Conservation (phyloP, 1,284 basidiomycete genomes). For the Papiliotrema terrestris region DNA sequence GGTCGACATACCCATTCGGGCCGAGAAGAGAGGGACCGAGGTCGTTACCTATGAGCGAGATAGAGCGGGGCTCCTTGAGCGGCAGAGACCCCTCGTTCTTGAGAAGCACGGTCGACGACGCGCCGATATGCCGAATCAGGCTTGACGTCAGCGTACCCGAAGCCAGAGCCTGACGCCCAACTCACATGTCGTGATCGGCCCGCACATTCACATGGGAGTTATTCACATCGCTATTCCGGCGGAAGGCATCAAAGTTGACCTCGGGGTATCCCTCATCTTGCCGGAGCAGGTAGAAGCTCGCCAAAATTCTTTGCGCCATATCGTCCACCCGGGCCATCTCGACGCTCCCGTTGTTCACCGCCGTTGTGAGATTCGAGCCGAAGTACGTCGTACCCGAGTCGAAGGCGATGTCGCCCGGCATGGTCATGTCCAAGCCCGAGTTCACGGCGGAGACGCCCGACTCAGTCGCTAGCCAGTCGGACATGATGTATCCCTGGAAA, state of each 20-base stretch:
- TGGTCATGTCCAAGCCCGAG: slow-evolving; percentile 62
- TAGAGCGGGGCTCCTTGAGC: slow-evolving; percentile 48
- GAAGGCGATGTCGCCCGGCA: slow-evolving; percentile 64
- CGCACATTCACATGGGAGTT: slow-evolving; percentile 68
- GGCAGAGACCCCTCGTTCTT: slow-evolving; percentile 67
- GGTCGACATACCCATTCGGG: slow-evolving; percentile 68
- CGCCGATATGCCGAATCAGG: slow-evolving; percentile 70
- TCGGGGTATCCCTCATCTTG: slow-evolving; percentile 60
- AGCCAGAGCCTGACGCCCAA: slow-evolving; percentile 4
- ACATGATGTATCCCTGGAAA: slow-evolving; percentile 69
- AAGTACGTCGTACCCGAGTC: slow-evolving; percentile 51
- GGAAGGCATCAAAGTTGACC: slow-evolving; percentile 44
- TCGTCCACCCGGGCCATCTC: slow-evolving; percentile 58
- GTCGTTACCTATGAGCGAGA: slow-evolving; percentile 65
- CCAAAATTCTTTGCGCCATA: slow-evolving; percentile 61
- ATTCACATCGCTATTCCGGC: slow-evolving; percentile 16
- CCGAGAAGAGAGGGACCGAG: slow-evolving; percentile 65
- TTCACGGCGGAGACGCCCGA: slow-evolving; percentile 54
- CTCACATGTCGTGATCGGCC: slow-evolving; percentile 60
- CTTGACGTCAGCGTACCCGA: slow-evolving; percentile 36
- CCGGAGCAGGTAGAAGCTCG: slow-evolving; percentile 61
- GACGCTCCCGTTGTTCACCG: slow-evolving; percentile 58
- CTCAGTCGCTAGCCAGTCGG: slow-evolving; percentile 66
- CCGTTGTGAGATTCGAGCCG: slow-evolving; percentile 55
- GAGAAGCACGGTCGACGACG: slow-evolving; percentile 66